Evolutionary conservation across 169 alveolate genomes (phyloP).

Genomic region (Plasmodium fragile): DNA sequence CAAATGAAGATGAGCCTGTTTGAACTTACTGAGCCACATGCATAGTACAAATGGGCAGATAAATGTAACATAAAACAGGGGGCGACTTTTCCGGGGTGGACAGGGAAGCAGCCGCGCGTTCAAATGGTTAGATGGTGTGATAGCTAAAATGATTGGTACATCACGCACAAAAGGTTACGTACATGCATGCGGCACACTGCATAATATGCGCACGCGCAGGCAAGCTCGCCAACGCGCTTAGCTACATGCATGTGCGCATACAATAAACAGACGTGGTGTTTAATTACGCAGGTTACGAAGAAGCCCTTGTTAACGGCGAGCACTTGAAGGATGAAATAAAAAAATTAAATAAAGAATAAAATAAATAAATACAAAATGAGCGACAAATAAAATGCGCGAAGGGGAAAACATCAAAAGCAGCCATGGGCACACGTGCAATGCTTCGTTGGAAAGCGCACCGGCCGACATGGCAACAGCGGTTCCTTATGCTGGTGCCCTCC

Average conservation of each 20-base stretch:
- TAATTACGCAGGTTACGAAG: background rate
- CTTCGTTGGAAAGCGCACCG: background rate
- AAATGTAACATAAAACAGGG: background rate
- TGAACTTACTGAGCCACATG: background rate
- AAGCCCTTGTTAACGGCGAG: background rate
- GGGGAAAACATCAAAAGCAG: background rate
- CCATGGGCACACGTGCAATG: background rate
- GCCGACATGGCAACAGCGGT: background rate
- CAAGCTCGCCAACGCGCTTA: background rate
- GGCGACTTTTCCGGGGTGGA: conserved; percentile 1
- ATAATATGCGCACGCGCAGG: background rate
- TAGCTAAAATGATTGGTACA: background rate
- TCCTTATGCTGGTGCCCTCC: background rate
- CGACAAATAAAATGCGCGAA: background rate
- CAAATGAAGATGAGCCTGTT: background rate
- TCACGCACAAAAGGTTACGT: background rate
- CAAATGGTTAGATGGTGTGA: background rate
- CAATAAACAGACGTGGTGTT: background rate
- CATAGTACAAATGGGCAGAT: conserved; percentile 5
- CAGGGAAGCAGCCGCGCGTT: background rate
- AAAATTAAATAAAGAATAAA: background rate
- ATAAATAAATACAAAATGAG: background rate
- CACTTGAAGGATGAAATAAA: background rate
- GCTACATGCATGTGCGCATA: background rate
- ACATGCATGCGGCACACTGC: background rate